Evolutionary conservation across 2,329 filamentous ascomycete genomes (phyloP).

Genomic region (Spiromastix sp.): DNA sequence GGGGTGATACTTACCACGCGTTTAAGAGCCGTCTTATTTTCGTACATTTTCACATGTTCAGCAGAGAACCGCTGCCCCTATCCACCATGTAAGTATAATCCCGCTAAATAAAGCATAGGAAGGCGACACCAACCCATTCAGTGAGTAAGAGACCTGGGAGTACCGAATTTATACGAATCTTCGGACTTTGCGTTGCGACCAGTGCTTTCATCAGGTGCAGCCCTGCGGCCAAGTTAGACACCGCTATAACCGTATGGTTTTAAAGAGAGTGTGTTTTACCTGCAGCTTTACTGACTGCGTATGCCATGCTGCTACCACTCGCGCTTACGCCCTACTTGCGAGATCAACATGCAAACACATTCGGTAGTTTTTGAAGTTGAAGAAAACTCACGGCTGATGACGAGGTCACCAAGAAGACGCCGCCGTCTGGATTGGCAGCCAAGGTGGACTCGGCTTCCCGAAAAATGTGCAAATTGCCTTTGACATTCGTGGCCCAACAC

Average conservation of each 20-base stretch:
- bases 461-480: constrained; percentile 43
- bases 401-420: constrained; percentile 53
- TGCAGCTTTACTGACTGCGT: constrained; percentile 68
- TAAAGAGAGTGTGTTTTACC: constrained; percentile 27
- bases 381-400: constrained; percentile 43
- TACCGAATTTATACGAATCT: constrained; percentile 55
- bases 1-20: constrained; percentile 42
- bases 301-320: constrained; percentile 54
- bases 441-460: constrained; percentile 50
- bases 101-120: too few relatives aligned
- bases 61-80: constrained; percentile 47
- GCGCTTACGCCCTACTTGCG: constrained; percentile 35
- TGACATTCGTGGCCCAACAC: constrained; percentile 56
- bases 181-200: constrained; percentile 51
- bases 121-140: constrained; percentile 54
- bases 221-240: constrained; percentile 24
- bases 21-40: constrained; percentile 50
- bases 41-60: constrained; percentile 46
- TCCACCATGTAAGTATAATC: constrained; percentile 3
- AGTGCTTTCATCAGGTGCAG: constrained; percentile 57
- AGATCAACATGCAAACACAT: constrained; percentile 1
- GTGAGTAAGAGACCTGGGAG: constrained; percentile 55
- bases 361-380: constrained; percentile 6
- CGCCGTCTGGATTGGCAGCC: constrained; percentile 51
- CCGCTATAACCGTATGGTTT: not conserved